phyloP scores from a whole-genome alignment of 306 rosid species.

The Glycine tomentella region DNA sequence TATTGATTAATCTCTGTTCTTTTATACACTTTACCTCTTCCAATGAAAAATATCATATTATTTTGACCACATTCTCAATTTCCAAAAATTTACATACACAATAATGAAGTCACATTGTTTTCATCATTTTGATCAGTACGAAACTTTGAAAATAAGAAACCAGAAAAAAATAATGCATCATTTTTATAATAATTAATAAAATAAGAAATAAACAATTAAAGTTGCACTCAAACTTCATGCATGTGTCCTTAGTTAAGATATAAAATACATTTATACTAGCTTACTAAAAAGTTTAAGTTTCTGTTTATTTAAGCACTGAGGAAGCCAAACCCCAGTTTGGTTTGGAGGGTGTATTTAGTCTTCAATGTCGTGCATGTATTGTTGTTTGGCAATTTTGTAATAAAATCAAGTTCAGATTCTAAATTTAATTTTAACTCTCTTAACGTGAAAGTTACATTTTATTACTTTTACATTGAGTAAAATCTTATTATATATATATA shows the following conservation, averaged over 20 bases:
- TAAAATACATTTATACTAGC: background rate
- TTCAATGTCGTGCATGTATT: background rate
- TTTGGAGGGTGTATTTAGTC: conserved; percentile 8
- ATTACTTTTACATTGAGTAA: background rate
- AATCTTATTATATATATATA: background rate
- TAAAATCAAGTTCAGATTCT: background rate
- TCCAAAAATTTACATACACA: background rate
- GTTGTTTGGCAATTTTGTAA: background rate
- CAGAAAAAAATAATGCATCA: background rate
- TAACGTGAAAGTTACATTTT: background rate
- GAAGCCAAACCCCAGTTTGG: background rate
- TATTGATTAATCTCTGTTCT: background rate
- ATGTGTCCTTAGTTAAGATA: background rate
- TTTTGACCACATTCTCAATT: background rate
- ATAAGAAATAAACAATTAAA: background rate
- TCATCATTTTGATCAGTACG: background rate
- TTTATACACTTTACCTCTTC: background rate
- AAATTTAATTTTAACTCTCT: background rate
- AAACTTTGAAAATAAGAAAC: background rate
- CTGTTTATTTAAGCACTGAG: background rate
- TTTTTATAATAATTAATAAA: background rate
- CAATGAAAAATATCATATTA: background rate
- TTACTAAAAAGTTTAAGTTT: background rate
- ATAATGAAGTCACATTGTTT: background rate
- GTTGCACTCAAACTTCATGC: background rate